Percentiles rank a stretch among this genome's conserved stretches.
phyloP scores from a whole-genome alignment of 1,284 basidiomycete species.

The Paramarasmius palmivorus region DNA sequence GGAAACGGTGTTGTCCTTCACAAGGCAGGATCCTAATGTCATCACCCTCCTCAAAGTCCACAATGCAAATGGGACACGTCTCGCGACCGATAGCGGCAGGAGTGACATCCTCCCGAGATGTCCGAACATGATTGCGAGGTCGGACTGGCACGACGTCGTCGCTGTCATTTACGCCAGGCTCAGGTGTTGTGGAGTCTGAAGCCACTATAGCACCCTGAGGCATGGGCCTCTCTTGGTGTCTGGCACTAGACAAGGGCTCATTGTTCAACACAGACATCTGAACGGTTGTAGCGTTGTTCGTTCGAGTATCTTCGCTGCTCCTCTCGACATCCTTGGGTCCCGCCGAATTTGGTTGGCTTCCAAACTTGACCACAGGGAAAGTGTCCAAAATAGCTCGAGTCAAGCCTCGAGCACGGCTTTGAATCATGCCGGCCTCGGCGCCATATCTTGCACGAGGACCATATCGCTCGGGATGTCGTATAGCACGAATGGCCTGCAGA shows the following conservation, averaged over 20 bases:
- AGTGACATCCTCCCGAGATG: slow-evolving; percentile 41
- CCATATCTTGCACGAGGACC: slow-evolving; percentile 64
- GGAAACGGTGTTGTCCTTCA: slow-evolving; percentile 86
- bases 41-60: slow-evolving; percentile 92
- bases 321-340: slow-evolving; percentile 27
- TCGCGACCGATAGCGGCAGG: slow-evolving; percentile 74
- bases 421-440: slow-evolving; percentile 45
- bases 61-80: slow-evolving; percentile 91
- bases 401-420: slow-evolving; percentile 78
- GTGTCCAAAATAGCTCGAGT: slow-evolving; percentile 91
- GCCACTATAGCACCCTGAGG: too few species aligned
- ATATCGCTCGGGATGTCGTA: slow-evolving; percentile 89
- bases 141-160: not conserved
- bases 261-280: not conserved
- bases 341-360: slow-evolving; percentile 19
- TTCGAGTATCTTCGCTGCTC: slow-evolving; percentile 8
- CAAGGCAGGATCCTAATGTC: slow-evolving; percentile 88
- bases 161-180: too few species aligned
- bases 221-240: too few species aligned
- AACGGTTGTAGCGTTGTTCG: not conserved
- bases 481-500: slow-evolving; percentile 71
- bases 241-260: too few species aligned
- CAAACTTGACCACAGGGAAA: slow-evolving; percentile 91
- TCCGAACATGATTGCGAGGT: not conserved
- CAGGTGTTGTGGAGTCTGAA: too few species aligned